A percentile compares a stretch with the other conserved stretches of the same genome.
Conservation (phyloP, 2,329 filamentous ascomycete genomes). For the Phaeosphaeria sp. region DNA sequence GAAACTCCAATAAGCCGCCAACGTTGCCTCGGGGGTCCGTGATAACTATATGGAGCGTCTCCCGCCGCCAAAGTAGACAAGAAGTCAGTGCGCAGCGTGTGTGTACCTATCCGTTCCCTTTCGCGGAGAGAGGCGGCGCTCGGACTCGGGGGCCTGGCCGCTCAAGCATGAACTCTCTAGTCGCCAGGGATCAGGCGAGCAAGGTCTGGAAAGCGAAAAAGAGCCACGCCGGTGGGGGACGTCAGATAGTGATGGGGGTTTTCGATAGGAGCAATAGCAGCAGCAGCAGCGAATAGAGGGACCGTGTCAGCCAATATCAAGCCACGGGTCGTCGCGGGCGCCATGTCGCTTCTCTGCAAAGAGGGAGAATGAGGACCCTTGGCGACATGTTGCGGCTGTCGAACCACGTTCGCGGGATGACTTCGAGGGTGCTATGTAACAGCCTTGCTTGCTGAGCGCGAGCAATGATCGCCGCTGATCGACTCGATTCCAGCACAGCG, state of each 20-base stretch:
- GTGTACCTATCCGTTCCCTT: constrained; percentile 1
- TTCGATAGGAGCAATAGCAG: too few species aligned
- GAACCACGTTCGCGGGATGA: constrained; percentile 37
- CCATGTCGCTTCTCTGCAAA: neutral
- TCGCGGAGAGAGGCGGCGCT: constrained; percentile 12
- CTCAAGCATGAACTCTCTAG: constrained; percentile 19
- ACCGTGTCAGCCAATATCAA: constrained; percentile 33
- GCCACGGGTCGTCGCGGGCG: constrained; percentile 12
- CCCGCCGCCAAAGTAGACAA: neutral
- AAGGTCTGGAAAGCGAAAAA: constrained; percentile 5
- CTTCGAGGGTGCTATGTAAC: neutral
- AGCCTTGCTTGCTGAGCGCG: neutral
- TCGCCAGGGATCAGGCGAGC: constrained; percentile 6
- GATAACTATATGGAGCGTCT: constrained; percentile 20
- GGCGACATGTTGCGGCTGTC: constrained; percentile 22
- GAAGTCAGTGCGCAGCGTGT: neutral
- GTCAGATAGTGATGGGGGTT: constrained; percentile 28
- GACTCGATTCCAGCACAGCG: neutral
- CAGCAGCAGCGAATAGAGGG: neutral
- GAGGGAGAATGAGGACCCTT: constrained; percentile 12
- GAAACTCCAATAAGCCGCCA: constrained; percentile 4
- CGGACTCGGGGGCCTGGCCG: constrained; percentile 11
- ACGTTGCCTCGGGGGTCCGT: constrained; percentile 19
- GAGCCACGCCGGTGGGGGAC: constrained; percentile 38
- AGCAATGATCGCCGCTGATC: constrained; percentile 1